Evolutionary conservation across 2,329 filamentous ascomycete genomes (phyloP), one percentile per base, ranked within the genome.

Genomic region (Neoarthrinium moseri): DNA sequence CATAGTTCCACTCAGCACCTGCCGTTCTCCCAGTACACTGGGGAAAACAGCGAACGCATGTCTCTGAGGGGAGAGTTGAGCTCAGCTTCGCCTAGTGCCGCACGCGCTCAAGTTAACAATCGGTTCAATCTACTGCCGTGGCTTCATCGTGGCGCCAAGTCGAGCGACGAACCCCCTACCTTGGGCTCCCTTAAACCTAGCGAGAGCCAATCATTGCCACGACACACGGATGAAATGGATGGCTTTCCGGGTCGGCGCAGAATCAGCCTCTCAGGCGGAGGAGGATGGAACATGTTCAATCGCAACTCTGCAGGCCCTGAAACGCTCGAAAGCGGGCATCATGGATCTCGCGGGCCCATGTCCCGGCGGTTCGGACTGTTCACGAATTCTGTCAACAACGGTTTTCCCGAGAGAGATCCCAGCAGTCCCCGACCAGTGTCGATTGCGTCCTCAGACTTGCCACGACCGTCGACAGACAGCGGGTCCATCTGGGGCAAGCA

Each of bases 151-250:
- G 77, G 78, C 21, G 71, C 78, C 5, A 90, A 89, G 64, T 74
- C 75, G 1, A 59, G 75, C 6, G 76, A 80, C 7, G 78, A 80
- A 23, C 76, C 82, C 0, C 84, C 84, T 5, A 72, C 78, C 1
- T 66, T 91, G 6, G 89, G 89, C 1, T 83, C 78, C 17, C 69
- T 91, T 12, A 89, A 88, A 58, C 68, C 80, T 23, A 78, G 80
- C 0, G 87, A 92, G 60, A 91, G 87, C 56, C 87, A 89, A 59
- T 92, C 89, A 0, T 82, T 94, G 53, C 89, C 89, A 5, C 72
- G 79, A 15, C 75, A 77, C 49, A 68, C 68, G 50, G 87, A 79
- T 18, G 81, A 83, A 11, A 64, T 63, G 55, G 86, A 77, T 58
- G 69, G 60, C 51, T 66, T 67, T 62, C 73, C 58, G 51, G 80